These are phyloP conservation scores for Beta lomatogona DNA, from an alignment of 179 eudicot genomes.

Conservation along the genomic window DNA sequence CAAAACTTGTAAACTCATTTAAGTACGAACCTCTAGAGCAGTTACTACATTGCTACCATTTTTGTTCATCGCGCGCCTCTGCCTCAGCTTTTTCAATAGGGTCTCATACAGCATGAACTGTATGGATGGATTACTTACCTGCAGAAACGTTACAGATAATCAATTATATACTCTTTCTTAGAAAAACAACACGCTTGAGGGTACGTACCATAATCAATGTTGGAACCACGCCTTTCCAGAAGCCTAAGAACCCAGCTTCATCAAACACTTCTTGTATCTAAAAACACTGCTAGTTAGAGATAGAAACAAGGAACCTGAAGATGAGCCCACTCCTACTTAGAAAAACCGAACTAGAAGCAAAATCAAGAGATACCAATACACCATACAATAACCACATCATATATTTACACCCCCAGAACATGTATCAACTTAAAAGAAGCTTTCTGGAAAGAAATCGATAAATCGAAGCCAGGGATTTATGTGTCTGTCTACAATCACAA, in stretches of 20 bases:
- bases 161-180: conserved; percentile 32
- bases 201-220: conserved; percentile 85
- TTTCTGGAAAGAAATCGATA: background rate
- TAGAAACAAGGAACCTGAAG: conserved; percentile 13
- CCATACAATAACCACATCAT: background rate
- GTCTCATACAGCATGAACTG: conserved; percentile 99
- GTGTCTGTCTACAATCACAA: background rate
- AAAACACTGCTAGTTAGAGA: conserved; percentile 17
- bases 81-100: conserved; percentile 74
- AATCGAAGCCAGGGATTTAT: background rate
- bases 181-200: conserved; percentile 18
- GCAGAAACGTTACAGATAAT: conserved; percentile 16
- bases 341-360: conserved; percentile 1
- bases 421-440: background rate
- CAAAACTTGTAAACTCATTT: background rate
- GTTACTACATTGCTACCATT: conserved; percentile 56
- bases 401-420: background rate
- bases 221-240: conserved; percentile 96
- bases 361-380: conserved; percentile 10
- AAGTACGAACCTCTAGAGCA: conserved; percentile 76
- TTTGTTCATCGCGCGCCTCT: conserved; percentile 59
- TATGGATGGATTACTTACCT: conserved; percentile 98
- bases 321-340: background rate
- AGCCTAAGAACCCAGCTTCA: conserved; percentile 92
- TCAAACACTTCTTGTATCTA: conserved; percentile 90